phyloP scores from a whole-genome alignment of 1,284 basidiomycete species.

The Phellinidium pouzarii region DNA sequence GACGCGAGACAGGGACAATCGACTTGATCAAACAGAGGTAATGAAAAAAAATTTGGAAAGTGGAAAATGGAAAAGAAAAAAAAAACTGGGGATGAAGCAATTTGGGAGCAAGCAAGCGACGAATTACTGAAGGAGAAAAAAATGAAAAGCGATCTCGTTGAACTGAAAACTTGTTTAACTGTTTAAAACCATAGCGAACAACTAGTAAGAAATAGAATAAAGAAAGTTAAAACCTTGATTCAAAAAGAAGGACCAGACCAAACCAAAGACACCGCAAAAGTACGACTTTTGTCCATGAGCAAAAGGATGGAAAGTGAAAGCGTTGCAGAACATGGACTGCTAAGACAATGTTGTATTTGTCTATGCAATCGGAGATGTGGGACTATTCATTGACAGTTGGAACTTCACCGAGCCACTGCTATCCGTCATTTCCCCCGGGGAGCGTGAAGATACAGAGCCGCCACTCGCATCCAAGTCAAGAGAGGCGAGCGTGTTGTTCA shows the following conservation, averaged over 20 bases:
- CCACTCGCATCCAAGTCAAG: conserved; percentile 46
- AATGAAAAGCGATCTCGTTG: neutral
- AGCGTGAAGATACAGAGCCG: neutral
- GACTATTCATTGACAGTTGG: conserved; percentile 10
- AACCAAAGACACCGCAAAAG: neutral
- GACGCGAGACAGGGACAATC: conserved; percentile 7
- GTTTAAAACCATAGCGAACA: conserved; percentile 4
- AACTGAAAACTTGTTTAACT: neutral
- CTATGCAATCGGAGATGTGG: conserved; percentile 1
- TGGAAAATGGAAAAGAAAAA: neutral
- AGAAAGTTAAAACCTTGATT: neutral
- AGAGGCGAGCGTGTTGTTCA: conserved; percentile 71
- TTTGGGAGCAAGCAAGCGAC: conserved; percentile 3
- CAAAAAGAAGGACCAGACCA: neutral
- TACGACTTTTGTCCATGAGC: neutral
- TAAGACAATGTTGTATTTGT: no score
- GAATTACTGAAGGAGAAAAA: neutral
- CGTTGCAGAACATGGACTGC: neutral
- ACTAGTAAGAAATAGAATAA: conserved; percentile 1
- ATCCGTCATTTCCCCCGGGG: conserved; percentile 8
- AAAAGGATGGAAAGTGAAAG: neutral
- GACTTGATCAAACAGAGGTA: conserved; percentile 13
- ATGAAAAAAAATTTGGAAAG: no score
- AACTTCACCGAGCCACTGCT: conserved; percentile 13
- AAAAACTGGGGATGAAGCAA: neutral